Evolutionary conservation across 257 asterid genomes (phyloP).

Genomic region (Haberlea rhodopensis): DNA sequence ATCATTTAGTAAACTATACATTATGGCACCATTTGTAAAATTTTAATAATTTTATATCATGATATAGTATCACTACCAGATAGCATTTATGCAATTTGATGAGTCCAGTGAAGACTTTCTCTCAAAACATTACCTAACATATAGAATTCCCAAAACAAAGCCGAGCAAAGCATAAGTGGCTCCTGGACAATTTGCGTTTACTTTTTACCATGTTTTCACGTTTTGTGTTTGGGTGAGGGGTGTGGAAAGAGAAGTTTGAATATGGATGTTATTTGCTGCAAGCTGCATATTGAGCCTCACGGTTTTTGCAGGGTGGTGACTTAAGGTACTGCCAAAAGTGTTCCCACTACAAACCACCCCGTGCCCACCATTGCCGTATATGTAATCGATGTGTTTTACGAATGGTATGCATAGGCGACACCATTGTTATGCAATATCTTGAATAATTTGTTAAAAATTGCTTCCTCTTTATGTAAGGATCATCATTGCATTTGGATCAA

Average conservation of each 20-base stretch:
- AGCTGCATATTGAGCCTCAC: background rate
- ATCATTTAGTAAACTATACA: too few relatives aligned
- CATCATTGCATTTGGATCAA: conserved; percentile 96
- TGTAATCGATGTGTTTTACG: conserved; percentile 89
- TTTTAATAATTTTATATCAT: too few relatives aligned
- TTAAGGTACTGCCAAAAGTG: conserved; percentile 95
- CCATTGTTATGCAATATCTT: conserved; percentile 29
- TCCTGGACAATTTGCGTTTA: background rate
- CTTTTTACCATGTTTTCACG: background rate
- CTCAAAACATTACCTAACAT: too few relatives aligned
- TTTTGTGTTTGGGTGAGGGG: background rate
- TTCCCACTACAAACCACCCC: conserved; percentile 80
- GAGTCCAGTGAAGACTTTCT: too few relatives aligned
- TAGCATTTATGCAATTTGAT: too few relatives aligned
- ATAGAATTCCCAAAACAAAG: too few relatives aligned
- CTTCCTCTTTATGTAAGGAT: conserved; percentile 64
- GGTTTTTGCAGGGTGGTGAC: conserved; percentile 79
- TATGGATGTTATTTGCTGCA: background rate
- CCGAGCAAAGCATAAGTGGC: too few relatives aligned
- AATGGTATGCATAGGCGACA: conserved; percentile 63
- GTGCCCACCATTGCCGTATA: conserved; percentile 92
- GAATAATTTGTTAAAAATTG: conserved; percentile 34
- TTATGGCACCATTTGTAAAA: background rate
- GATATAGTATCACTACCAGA: too few relatives aligned
- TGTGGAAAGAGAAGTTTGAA: background rate